phyloP scores from a whole-genome alignment of 495 filamentous ascomycete species.

The Aspergillus nanangensis region DNA sequence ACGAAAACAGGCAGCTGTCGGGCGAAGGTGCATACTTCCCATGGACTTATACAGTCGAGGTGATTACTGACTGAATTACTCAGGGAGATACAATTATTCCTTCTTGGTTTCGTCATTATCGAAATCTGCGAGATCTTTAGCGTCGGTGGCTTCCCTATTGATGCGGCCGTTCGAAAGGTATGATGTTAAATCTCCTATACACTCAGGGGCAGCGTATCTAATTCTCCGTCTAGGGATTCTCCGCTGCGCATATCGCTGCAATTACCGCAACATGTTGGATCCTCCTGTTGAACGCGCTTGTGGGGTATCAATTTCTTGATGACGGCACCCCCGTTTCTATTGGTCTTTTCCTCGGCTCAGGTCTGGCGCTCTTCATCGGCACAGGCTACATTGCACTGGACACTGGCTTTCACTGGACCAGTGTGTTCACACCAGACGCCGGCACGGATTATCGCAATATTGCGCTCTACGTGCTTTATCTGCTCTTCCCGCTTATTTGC shows the following conservation, averaged over 20 bases:
- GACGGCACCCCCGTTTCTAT: slow-evolving; percentile 86
- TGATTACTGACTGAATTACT: slow-evolving; percentile 8
- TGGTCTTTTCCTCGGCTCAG: slow-evolving; percentile 68
- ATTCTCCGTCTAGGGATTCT: slow-evolving; percentile 65
- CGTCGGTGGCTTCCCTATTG: slow-evolving; percentile 80
- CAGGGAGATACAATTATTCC: slow-evolving; percentile 95
- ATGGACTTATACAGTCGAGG: too few species aligned
- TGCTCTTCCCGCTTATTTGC: slow-evolving; percentile 85
- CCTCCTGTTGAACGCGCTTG: slow-evolving; percentile 83
- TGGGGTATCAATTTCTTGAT: slow-evolving; percentile 91
- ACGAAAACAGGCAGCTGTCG: slow-evolving; percentile 89
- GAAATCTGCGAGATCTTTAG: slow-evolving; percentile 96
- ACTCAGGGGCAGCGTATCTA: not conserved
- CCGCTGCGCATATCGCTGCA: slow-evolving; percentile 84
- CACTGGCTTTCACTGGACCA: slow-evolving; percentile 83
- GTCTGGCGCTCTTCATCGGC: slow-evolving; percentile 71
- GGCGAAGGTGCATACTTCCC: too few species aligned
- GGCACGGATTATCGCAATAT: slow-evolving; percentile 62
- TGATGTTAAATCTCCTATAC: slow-evolving; percentile 2
- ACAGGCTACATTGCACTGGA: slow-evolving; percentile 95
- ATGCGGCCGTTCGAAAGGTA: slow-evolving; percentile 55
- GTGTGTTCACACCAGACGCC: slow-evolving; percentile 61
- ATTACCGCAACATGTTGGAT: slow-evolving; percentile 89
- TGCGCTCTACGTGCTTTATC: slow-evolving; percentile 89
- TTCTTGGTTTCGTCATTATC: slow-evolving; percentile 81